phyloP scores from a whole-genome alignment of 208 protist species.

The Trypanosoma mega region DNA sequence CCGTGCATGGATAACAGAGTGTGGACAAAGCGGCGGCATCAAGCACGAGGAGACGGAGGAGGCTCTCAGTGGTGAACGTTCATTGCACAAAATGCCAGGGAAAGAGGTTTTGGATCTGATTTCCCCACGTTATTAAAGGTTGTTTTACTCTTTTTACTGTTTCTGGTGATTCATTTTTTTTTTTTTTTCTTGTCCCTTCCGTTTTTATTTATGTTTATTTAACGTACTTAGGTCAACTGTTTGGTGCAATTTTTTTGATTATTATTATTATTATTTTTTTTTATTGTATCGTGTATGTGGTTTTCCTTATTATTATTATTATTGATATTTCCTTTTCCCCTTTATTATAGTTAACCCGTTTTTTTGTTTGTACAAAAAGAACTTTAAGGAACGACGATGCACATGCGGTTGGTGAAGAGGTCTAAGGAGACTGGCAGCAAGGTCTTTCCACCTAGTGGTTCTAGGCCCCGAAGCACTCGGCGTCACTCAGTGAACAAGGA shows the following conservation, averaged over 20 bases:
- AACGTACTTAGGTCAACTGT: slow-evolving; percentile 1
- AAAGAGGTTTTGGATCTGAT: slow-evolving; percentile 82
- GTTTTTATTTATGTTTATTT: neutral
- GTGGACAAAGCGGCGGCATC: slow-evolving; percentile 82
- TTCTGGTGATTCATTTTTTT: slow-evolving; percentile 11
- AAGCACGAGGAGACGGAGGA: slow-evolving; percentile 57
- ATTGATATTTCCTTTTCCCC: neutral
- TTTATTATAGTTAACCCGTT: neutral
- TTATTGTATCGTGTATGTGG: neutral
- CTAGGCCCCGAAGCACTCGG: neutral
- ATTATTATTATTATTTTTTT: slow-evolving; percentile 6
- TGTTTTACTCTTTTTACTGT: too few relatives aligned
- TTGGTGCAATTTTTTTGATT: neutral
- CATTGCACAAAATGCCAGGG: slow-evolving; percentile 57
- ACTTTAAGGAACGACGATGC: neutral
- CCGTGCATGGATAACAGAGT: slow-evolving; percentile 86
- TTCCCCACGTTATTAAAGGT: slow-evolving; percentile 62
- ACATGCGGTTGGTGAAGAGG: neutral
- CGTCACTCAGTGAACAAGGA: slow-evolving; percentile 28
- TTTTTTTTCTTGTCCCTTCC: slow-evolving; percentile 7
- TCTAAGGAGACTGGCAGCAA: neutral
- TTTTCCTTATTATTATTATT: neutral
- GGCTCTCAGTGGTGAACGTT: slow-evolving; percentile 51
- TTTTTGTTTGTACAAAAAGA: neutral
- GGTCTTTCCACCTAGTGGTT: neutral